Evolutionary conservation across 2,329 filamentous ascomycete genomes (phyloP).

Genomic region (Chlorencoelia australis): DNA sequence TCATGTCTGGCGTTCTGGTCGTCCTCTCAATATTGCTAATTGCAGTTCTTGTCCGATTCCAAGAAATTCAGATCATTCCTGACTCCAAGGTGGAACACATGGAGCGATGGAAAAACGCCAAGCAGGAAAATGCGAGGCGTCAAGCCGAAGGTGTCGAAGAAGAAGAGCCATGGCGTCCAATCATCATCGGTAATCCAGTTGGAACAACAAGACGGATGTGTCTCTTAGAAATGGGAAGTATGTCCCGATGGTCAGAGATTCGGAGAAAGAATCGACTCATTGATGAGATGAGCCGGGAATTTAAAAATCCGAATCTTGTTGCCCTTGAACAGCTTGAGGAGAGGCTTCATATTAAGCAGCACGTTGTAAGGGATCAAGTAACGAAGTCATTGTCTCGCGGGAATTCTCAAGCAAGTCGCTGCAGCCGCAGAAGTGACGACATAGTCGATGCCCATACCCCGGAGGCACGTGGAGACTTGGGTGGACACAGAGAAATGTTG

Average conservation of each 20-base stretch:
- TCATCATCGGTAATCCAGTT: constrained; percentile 62
- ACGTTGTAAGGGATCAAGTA: constrained; percentile 12
- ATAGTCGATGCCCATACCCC: constrained; percentile 4
- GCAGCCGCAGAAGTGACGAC: constrained; percentile 11
- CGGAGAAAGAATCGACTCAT: constrained; percentile 48
- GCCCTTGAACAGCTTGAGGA: constrained; percentile 17
- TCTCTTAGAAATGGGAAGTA: constrained; percentile 56
- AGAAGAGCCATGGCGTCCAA: constrained; percentile 51
- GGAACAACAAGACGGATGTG: constrained; percentile 61
- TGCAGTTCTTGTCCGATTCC: constrained; percentile 52
- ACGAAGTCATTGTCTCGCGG: constrained; percentile 15
- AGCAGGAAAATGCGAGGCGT: constrained; percentile 34
- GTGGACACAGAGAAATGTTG: constrained; percentile 17
- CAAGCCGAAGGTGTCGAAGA: constrained; percentile 20
- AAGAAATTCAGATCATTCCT: constrained; percentile 58
- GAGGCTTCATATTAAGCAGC: constrained; percentile 16
- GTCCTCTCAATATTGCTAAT: constrained; percentile 54
- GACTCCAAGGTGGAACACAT: constrained; percentile 45
- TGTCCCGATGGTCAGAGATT: constrained; percentile 67
- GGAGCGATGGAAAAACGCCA: constrained; percentile 37
- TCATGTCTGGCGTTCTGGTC: constrained; percentile 58
- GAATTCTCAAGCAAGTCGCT: constrained; percentile 11
- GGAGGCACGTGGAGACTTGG: constrained; percentile 14
- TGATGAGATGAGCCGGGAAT: constrained; percentile 31
- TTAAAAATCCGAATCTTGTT: constrained; percentile 24